These are phyloP conservation scores for Casuarina equisetifolia DNA, from an alignment of 306 rosid genomes.

Conservation along the genomic window DNA sequence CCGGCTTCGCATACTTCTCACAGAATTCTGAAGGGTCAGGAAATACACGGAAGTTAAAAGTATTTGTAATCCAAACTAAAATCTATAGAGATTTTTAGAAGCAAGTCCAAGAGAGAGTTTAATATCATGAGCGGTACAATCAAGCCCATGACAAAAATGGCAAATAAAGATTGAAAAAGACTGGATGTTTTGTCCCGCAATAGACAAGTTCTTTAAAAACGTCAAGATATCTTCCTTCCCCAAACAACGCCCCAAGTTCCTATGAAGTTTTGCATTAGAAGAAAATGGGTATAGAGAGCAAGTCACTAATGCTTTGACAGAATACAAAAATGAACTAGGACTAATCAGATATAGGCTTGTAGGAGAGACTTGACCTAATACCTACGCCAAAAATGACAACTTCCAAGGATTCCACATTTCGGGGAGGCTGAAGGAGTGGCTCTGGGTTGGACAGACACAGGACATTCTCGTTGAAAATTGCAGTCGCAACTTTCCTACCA, in stretches of 20 bases:
- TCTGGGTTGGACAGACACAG: neutral
- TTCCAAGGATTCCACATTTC: neutral
- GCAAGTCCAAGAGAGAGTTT: neutral
- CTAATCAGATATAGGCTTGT: neutral
- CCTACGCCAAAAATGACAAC: neutral
- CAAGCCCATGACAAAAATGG: too few relatives aligned
- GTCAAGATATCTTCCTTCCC: too few relatives aligned
- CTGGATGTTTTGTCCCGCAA: too few relatives aligned
- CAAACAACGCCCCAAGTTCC: too few relatives aligned
- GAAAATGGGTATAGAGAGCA: neutral
- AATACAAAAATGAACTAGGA: neutral
- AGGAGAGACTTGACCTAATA: neutral
- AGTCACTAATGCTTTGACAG: neutral
- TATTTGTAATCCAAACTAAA: neutral
- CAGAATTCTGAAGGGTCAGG: constrained; percentile 43
- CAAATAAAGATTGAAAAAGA: too few relatives aligned
- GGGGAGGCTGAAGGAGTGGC: too few relatives aligned
- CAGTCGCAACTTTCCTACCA: neutral
- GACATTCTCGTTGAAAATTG: neutral
- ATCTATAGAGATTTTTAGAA: too few relatives aligned
- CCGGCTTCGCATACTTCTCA: constrained; percentile 54
- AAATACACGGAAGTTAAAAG: neutral
- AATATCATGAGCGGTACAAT: too few relatives aligned
- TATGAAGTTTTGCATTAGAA: too few relatives aligned
- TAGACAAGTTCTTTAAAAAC: too few relatives aligned